Conservation (phyloP, 139 green algal genomes). For the Chlorella sorokiniana region DNA sequence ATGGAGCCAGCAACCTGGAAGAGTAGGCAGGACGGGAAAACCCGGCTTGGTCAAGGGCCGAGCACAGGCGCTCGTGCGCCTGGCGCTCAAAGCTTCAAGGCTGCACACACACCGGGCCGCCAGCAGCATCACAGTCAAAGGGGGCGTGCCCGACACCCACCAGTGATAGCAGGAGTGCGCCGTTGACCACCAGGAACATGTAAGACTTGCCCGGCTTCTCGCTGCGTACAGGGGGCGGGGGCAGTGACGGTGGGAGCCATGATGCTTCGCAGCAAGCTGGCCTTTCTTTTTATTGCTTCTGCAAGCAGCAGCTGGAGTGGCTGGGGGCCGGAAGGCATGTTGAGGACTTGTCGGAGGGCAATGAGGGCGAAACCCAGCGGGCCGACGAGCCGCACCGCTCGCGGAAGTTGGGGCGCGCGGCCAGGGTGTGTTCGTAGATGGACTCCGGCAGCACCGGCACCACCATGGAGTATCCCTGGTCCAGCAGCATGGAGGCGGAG, state of each 20-base stretch:
- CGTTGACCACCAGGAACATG: conserved; percentile 7
- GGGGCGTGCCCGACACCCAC: neutral
- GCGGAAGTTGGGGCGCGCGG: conserved; percentile 15
- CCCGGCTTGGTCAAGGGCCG: no score
- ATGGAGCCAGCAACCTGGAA: neutral
- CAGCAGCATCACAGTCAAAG: neutral
- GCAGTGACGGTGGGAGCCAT: neutral
- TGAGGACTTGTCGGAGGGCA: neutral
- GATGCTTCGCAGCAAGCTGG: neutral
- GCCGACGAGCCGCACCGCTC: neutral
- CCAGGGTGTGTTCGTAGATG: conserved; percentile 21
- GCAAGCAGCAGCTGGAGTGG: neutral
- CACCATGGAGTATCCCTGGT: conserved; percentile 9
- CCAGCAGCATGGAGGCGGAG: conserved; percentile 20
- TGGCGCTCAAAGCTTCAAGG: neutral
- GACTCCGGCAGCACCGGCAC: neutral
- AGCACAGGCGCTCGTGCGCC: neutral
- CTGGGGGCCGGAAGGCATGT: neutral
- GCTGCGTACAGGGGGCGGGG: neutral
- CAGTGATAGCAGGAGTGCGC: neutral
- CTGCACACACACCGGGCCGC: neutral
- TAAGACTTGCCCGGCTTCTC: neutral
- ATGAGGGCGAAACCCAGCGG: neutral
- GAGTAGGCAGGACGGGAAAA: neutral
- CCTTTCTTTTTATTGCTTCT: neutral